phyloP scores from a whole-genome alignment of 345 rosid species.

The Bruguiera sexangula region DNA sequence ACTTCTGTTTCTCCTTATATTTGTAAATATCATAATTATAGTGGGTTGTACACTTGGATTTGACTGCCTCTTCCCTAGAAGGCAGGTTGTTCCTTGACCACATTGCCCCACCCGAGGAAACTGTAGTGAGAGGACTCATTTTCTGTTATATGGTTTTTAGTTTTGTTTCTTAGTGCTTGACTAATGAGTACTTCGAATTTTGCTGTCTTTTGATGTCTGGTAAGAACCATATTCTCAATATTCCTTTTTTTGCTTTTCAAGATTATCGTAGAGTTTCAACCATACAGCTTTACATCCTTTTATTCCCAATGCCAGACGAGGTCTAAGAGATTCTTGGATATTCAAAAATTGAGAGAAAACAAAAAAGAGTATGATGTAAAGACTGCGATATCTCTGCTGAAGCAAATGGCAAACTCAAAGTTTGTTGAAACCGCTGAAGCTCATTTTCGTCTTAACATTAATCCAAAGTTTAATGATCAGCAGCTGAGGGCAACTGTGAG shows the following conservation, averaged over 20 bases:
- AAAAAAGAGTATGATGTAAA: conserved; percentile 70
- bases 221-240: not conserved
- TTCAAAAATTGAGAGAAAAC: conserved; percentile 87
- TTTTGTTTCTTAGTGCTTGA: not conserved
- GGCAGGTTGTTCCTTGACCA: not conserved
- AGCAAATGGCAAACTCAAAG: conserved; percentile 61
- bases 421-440: conserved; percentile 91
- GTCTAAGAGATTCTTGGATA: conserved; percentile 97
- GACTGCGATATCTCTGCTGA: conserved; percentile 75
- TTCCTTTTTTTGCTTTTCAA: not conserved
- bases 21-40: not conserved
- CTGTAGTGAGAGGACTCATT: too few species aligned
- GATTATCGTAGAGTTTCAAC: conserved; percentile 11
- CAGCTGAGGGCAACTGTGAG: conserved; percentile 92
- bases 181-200: not conserved
- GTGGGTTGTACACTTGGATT: not conserved
- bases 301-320: conserved; percentile 62
- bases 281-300: conserved; percentile 13
- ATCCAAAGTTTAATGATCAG: conserved; percentile 95
- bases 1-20: not conserved
- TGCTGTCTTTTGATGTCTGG: not conserved
- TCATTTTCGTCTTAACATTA: conserved; percentile 95
- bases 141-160: not conserved
- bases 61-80: not conserved
- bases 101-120: too few species aligned